phyloP scores from a whole-genome alignment of 495 filamentous ascomycete species.

The Sabuloglossum arenarium region DNA sequence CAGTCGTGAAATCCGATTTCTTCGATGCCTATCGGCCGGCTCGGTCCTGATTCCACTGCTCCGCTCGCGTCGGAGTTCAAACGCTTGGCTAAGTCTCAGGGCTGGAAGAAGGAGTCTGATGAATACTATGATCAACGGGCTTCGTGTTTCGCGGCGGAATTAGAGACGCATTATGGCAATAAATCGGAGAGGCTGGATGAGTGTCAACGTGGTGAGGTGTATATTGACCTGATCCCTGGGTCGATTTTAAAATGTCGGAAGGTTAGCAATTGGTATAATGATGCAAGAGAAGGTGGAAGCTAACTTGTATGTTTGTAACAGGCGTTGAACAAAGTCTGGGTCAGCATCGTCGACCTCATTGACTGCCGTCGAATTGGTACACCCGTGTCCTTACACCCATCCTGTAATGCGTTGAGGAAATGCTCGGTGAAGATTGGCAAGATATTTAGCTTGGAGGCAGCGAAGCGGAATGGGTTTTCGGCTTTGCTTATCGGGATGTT shows the following conservation, averaged over 20 bases:
- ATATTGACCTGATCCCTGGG: not conserved
- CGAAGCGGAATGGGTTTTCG: conserved; percentile 21
- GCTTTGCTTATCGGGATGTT: conserved; percentile 20
- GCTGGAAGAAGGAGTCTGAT: not conserved
- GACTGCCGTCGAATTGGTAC: conserved; percentile 19
- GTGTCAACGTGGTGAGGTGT: not conserved
- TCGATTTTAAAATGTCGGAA: not conserved
- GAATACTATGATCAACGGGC: not conserved
- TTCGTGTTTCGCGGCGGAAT: not conserved
- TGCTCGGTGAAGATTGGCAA: conserved; percentile 19
- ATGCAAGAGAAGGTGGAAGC: too few species aligned
- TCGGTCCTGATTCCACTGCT: not conserved
- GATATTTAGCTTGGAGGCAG: conserved; percentile 16
- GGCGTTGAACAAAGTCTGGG: conserved; percentile 16
- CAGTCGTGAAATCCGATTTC: too few species aligned
- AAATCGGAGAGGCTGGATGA: not conserved
- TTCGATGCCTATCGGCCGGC: not conserved
- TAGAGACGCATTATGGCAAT: not conserved
- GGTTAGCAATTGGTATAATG: not conserved
- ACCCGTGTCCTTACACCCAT: conserved; percentile 16
- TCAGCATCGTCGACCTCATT: conserved; percentile 33
- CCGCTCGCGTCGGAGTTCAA: not conserved
- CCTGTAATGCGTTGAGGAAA: conserved; percentile 13
- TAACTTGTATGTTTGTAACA: too few species aligned
- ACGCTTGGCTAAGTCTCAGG: not conserved